Evolutionary conservation across 202 grass and related monocot genomes (phyloP).

Genomic region (Saccharum hybrid): DNA sequence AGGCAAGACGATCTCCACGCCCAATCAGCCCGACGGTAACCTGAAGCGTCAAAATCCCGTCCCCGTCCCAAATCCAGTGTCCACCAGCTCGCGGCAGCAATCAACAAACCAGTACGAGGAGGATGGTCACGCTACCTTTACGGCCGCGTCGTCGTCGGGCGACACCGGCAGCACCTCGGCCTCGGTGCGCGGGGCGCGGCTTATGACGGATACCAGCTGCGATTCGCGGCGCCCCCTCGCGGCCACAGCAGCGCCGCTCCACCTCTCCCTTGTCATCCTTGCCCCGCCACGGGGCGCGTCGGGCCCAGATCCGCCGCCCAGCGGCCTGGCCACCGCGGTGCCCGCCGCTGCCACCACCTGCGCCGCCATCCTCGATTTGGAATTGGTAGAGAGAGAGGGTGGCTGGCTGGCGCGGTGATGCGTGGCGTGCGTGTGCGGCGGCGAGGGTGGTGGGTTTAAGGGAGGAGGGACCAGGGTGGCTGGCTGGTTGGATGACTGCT

Average conservation of each 20-base stretch:
- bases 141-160: constrained; percentile 63
- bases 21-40: constrained; percentile 40
- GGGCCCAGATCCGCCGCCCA: constrained; percentile 42
- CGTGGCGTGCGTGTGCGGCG: background rate
- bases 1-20: constrained; percentile 23
- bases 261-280: constrained; percentile 53
- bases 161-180: constrained; percentile 68
- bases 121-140: constrained; percentile 49
- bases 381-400: background rate
- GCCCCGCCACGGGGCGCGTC: background rate
- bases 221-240: constrained; percentile 44
- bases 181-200: constrained; percentile 58
- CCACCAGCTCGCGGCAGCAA: background rate
- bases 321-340: constrained; percentile 37
- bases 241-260: constrained; percentile 35
- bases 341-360: constrained; percentile 63
- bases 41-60: constrained; percentile 17
- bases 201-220: constrained; percentile 62
- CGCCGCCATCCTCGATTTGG: constrained; percentile 52
- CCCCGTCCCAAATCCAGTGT: constrained; percentile 35
- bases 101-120: background rate
- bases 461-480: background rate
- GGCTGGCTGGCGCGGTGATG: background rate
- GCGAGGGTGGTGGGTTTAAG: constrained; percentile 27
- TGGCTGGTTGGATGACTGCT: background rate